Percentiles rank a stretch among this genome's conserved stretches.
phyloP scores from a whole-genome alignment of 768 basidiomycete genomes.

The Fistulinella prunicolor region DNA sequence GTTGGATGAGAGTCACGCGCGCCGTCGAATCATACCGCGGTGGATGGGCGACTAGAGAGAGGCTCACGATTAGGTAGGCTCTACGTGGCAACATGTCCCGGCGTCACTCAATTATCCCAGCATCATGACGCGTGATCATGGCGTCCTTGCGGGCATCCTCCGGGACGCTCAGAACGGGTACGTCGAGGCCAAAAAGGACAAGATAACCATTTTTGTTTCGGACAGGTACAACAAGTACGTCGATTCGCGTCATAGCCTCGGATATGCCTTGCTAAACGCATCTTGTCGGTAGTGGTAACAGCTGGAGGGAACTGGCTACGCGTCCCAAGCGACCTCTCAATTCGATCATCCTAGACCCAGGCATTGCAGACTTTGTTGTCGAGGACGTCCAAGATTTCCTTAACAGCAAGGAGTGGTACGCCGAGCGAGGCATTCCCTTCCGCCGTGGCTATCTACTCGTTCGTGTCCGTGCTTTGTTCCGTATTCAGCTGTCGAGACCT shows the following conservation, averaged over 20 bases:
- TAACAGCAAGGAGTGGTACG: constrained; percentile 67
- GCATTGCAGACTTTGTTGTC: constrained; percentile 60
- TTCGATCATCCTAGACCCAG: constrained; percentile 71
- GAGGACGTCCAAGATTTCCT: constrained; percentile 73
- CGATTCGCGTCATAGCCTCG: not conserved
- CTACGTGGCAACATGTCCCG: not conserved
- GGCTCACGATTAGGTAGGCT: constrained; percentile 24
- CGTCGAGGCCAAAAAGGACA: constrained; percentile 47
- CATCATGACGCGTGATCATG: constrained; percentile 47
- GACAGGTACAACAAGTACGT: constrained; percentile 41
- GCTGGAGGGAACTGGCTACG: constrained; percentile 55
- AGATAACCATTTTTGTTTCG: constrained; percentile 52
- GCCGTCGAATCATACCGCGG: constrained; percentile 16
- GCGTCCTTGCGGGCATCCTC: constrained; percentile 50
- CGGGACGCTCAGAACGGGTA: constrained; percentile 53
- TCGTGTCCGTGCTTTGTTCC: constrained; percentile 7
- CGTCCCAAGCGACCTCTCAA: constrained; percentile 62
- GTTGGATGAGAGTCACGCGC: constrained; percentile 30
- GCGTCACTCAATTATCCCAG: constrained; percentile 28
- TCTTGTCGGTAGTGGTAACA: constrained; percentile 23
- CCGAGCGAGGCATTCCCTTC: constrained; percentile 76
- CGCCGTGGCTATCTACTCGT: constrained; percentile 74
- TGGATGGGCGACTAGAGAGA: constrained; percentile 21
- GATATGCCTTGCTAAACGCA: not conserved
- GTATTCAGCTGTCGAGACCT: not conserved